These are phyloP conservation scores for Ambrosia artemisiifolia DNA, from an alignment of 129 eudicot species.

Conservation along the genomic window DNA sequence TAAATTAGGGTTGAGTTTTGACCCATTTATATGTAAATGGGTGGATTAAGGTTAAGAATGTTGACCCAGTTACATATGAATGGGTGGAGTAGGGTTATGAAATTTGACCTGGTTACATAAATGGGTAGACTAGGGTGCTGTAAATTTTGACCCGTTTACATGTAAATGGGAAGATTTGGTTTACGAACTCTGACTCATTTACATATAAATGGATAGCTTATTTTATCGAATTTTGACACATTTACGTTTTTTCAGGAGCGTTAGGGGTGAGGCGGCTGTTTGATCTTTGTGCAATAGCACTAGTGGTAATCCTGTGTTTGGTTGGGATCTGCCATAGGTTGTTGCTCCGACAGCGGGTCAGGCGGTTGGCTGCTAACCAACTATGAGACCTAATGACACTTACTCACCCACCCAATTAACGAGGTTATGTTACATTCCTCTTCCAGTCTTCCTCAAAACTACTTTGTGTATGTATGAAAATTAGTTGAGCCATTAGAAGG, in stretches of 20 bases:
- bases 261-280: slow-evolving; percentile 38
- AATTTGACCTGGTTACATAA: not conserved
- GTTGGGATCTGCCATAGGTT: slow-evolving; percentile 39
- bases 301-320: slow-evolving; percentile 35
- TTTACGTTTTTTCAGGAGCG: slow-evolving; percentile 26
- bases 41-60: not conserved
- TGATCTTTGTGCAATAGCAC: slow-evolving; percentile 39
- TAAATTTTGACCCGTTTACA: not conserved
- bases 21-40: not conserved
- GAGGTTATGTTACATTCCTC: slow-evolving; percentile 12
- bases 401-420: not conserved
- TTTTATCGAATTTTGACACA: not conserved
- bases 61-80: not conserved
- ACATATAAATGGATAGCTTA: not conserved
- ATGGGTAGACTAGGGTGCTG: not conserved
- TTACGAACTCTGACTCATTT: not conserved
- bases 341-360: slow-evolving; percentile 38
- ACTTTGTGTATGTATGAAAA: not conserved
- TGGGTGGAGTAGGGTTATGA: not conserved
- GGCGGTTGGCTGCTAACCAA: slow-evolving; percentile 33
- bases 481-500: slow-evolving; percentile 6
- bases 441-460: not conserved
- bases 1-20: not conserved
- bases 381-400: not conserved
- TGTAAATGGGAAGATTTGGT: not conserved